Evolutionary conservation across 2,329 filamentous ascomycete species (phyloP).

Genomic region (Ophiostoma sp.): DNA sequence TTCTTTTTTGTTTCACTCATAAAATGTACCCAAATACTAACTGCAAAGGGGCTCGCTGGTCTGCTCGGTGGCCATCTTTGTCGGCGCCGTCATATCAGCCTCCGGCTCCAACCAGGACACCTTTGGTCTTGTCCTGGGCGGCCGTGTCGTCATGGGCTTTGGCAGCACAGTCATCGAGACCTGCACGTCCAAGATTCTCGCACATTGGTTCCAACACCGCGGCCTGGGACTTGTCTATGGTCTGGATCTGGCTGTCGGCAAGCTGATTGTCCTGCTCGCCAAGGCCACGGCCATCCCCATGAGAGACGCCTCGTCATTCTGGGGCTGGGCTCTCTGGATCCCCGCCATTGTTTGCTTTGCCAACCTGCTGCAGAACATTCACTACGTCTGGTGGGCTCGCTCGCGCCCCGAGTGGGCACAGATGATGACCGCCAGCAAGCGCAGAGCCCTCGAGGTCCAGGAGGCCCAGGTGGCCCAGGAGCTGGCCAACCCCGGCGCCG

Average conservation of each 20-base stretch:
- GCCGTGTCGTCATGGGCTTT: constrained; percentile 31
- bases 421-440: constrained; percentile 28
- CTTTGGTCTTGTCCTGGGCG: constrained; percentile 28
- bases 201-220: constrained; percentile 31
- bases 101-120: constrained; percentile 29
- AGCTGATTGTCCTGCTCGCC: constrained; percentile 30
- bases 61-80: constrained; percentile 29
- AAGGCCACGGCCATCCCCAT: constrained; percentile 31
- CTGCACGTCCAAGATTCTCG: constrained; percentile 32
- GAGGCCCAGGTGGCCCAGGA: not conserved
- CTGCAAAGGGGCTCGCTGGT: constrained; percentile 27
- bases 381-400: constrained; percentile 29
- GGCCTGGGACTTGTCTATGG: constrained; percentile 29
- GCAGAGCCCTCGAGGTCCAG: constrained; percentile 1
- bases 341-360: constrained; percentile 23
- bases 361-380: constrained; percentile 22
- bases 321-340: constrained; percentile 33
- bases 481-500: not conserved
- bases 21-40: not conserved
- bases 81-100: constrained; percentile 30
- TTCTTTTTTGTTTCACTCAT: not conserved
- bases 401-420: constrained; percentile 29
- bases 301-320: constrained; percentile 30
- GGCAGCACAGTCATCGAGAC: constrained; percentile 31
- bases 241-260: constrained; percentile 30